These are phyloP conservation scores for Eragrostis tef DNA, from an alignment of 202 grass and related monocot species.

Conservation along the genomic window DNA sequence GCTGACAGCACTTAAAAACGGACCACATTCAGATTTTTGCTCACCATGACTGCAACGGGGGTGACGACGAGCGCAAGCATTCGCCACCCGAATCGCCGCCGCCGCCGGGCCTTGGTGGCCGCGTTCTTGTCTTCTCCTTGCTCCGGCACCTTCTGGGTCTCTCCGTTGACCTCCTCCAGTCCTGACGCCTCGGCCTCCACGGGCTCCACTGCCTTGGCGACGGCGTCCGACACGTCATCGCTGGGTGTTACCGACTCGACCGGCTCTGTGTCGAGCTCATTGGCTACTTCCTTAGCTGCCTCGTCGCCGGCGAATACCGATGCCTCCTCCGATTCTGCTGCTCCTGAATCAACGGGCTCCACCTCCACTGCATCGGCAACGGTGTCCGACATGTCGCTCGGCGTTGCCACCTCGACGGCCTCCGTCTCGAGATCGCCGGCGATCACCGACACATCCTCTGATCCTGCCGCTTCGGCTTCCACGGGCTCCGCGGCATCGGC, in stretches of 20 bases:
- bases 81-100: not conserved
- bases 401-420: constrained; percentile 39
- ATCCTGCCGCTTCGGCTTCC: constrained; percentile 39
- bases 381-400: constrained; percentile 25
- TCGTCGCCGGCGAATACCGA: constrained; percentile 49
- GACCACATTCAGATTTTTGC: not conserved
- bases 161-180: constrained; percentile 62
- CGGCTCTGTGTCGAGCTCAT: constrained; percentile 67
- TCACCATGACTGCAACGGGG: not conserved
- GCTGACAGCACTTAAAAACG: too few species aligned
- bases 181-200: constrained; percentile 40
- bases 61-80: not conserved
- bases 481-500: not conserved
- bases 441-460: constrained; percentile 50
- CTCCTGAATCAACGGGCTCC: constrained; percentile 37
- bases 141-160: constrained; percentile 61
- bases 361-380: constrained; percentile 2
- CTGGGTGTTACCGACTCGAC: constrained; percentile 62
- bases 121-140: constrained; percentile 41
- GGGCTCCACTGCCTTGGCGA: not conserved
- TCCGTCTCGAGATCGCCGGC: constrained; percentile 33
- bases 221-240: not conserved
- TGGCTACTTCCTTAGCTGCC: constrained; percentile 71
- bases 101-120: not conserved
- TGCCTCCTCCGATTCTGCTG: constrained; percentile 42